Evolutionary conservation across 2,329 filamentous ascomycete genomes (phyloP), one percentile per base, ranked within the genome.

Genomic region (Nigrospora osmanthi): DNA sequence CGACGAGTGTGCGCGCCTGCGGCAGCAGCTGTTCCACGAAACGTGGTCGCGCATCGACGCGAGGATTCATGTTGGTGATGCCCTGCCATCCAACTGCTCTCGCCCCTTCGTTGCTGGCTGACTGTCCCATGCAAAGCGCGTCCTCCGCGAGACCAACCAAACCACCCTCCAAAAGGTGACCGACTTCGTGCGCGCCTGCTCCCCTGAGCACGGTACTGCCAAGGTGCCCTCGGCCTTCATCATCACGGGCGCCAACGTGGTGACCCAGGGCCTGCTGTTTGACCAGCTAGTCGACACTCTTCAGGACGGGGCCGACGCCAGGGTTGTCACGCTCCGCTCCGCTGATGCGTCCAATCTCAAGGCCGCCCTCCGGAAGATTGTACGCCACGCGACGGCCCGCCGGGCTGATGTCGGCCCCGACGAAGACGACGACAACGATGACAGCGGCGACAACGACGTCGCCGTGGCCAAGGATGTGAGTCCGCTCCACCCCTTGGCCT

Each of bases 171-270:
- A 75, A 30, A 69, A 80, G 43, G 79, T 85, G 11, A 69, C 72
- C 9, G 60, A 61, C 1, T 85, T 85, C 61, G 64, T 83, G 11
- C 61, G 67, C 17, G 60, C 66, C 35, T 59, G 66, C 4, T 50
- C 52, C 28, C 46, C 46, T 23, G 51, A 54, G 38, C 49, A 53
- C n/a, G 48, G 54, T 49, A 57, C 59, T 35, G 66, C 69, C 40
- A 78, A 75, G 58, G 75, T 88, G 35, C 81, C 84, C 0, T 77
- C 83, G 9, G 84, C 78, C 2, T 83, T 91, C 52, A 80, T 91
- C 53, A 76, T 88, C 47, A 86, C 85, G 10, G 88, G 87, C 0
- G 85, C 87, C 9, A 89, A 87, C 51, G 84, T 89, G 53, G 82
- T 85, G 33, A 85, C 84, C 2, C 85, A 89, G 60, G 78, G 81